Evolutionary conservation across 768 basidiomycete genomes (phyloP).

Genomic region (Pleurotus tuoliensis): DNA sequence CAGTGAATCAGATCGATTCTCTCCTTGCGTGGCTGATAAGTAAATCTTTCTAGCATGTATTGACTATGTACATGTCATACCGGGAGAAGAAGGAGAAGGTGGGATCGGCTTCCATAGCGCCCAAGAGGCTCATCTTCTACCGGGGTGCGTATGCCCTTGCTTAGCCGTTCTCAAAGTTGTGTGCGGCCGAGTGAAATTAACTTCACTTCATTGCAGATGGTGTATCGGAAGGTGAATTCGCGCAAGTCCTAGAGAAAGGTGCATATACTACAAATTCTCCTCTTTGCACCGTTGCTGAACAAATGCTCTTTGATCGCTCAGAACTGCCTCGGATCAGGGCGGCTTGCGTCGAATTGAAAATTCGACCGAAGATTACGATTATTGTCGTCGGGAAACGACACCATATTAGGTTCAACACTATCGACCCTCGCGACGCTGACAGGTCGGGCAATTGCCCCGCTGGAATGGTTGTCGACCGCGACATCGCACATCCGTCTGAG

Average conservation of each 20-base stretch:
- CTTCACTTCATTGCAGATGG: conserved; percentile 32
- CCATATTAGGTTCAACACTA: conserved; percentile 61
- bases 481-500: conserved; percentile 67
- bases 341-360: conserved; percentile 56
- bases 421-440: conserved; percentile 44
- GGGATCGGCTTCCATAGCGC: conserved; percentile 34
- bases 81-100: conserved; percentile 49
- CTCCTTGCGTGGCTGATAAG: background rate
- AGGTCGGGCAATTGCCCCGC: conserved; percentile 71
- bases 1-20: background rate
- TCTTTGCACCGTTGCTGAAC: no score
- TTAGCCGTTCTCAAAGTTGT: background rate
- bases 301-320: background rate
- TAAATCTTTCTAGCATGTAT: conserved; percentile 35
- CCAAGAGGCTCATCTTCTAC: conserved; percentile 73
- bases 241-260: conserved; percentile 56
- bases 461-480: conserved; percentile 74
- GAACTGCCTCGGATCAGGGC: conserved; percentile 30
- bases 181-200: conserved; percentile 6
- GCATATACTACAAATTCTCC: background rate
- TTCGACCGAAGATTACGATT: conserved; percentile 66
- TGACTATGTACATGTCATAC: conserved; percentile 57
- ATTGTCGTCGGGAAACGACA: conserved; percentile 80
- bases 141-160: conserved; percentile 41
- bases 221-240: conserved; percentile 52